These are phyloP conservation scores for Trichaptum fuscoviolaceum DNA, from an alignment of 768 basidiomycete species.

Conservation along the genomic window DNA sequence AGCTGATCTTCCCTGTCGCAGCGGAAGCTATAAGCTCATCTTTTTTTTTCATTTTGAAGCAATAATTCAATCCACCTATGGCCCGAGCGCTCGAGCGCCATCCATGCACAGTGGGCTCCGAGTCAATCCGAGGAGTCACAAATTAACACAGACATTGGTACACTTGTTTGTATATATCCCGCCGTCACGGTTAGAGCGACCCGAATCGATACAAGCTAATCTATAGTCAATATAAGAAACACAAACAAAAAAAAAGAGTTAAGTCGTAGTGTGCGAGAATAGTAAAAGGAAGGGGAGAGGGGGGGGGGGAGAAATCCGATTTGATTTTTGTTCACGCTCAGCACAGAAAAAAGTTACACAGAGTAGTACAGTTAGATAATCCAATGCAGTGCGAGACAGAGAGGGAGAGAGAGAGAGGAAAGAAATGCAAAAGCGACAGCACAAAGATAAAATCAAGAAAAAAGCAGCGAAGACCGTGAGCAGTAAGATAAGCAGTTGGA, in stretches of 20 bases:
- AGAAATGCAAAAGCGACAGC: not conserved
- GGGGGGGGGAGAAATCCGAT: not conserved
- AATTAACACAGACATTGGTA: too few species aligned
- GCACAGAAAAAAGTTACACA: not conserved
- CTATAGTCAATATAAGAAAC: too few species aligned
- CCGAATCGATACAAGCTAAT: too few species aligned
- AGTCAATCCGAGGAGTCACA: too few species aligned
- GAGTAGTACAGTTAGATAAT: slow-evolving; percentile 1
- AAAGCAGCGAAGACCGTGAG: not conserved
- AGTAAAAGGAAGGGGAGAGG: not conserved
- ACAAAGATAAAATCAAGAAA: not conserved
- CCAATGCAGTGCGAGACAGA: not conserved
- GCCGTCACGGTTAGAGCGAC: too few species aligned
- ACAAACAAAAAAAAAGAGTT: too few species aligned
- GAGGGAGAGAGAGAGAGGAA: not conserved
- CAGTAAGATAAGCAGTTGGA: not conserved
- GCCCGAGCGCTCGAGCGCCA: too few species aligned
- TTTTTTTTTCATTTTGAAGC: not conserved
- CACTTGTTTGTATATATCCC: too few species aligned
- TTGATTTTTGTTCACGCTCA: not conserved
- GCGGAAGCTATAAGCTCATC: not conserved
- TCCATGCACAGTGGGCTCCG: too few species aligned
- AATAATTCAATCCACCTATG: too few species aligned
- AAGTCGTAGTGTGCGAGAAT: not conserved
- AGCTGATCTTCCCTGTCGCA: not conserved